Evolutionary conservation across 2,329 filamentous ascomycete species (phyloP).

Genomic region (Alternaria gaisen): DNA sequence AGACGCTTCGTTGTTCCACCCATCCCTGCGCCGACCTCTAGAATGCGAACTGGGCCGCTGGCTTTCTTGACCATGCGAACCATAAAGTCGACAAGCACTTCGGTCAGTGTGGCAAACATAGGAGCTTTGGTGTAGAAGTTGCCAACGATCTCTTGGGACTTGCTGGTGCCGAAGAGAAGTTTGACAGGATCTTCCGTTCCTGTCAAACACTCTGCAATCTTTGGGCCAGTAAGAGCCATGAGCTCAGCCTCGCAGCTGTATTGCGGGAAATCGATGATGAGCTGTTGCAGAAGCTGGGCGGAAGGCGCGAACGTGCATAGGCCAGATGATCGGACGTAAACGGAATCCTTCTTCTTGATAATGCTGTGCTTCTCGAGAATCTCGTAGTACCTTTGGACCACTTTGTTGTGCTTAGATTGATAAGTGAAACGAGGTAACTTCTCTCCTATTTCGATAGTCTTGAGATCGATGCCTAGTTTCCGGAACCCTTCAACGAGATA

Average conservation of each 20-base stretch:
- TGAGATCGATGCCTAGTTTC: constrained; percentile 17
- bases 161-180: constrained; percentile 24
- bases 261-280: constrained; percentile 17
- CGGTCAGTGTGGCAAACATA: constrained; percentile 27
- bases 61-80: constrained; percentile 10
- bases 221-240: constrained; percentile 18
- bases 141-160: constrained; percentile 20
- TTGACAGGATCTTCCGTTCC: constrained; percentile 21
- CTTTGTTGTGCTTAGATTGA: constrained; percentile 15
- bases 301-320: constrained; percentile 2
- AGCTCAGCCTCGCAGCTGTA: constrained; percentile 21
- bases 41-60: constrained; percentile 32
- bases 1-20: constrained; percentile 48
- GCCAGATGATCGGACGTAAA: constrained; percentile 1
- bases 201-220: constrained; percentile 23
- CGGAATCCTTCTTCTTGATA: constrained; percentile 7
- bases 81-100: constrained; percentile 22
- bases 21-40: constrained; percentile 53
- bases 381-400: constrained; percentile 15
- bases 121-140: constrained; percentile 27
- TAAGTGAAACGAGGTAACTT: constrained; percentile 11
- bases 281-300: neutral
- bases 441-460: constrained; percentile 1
- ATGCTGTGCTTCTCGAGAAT: constrained; percentile 20
- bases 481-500: constrained; percentile 26